Evolutionary conservation across 208 protist species (phyloP), one percentile per base, ranked within the genome.

Genomic region (Acanthamoeba castellanii): DNA sequence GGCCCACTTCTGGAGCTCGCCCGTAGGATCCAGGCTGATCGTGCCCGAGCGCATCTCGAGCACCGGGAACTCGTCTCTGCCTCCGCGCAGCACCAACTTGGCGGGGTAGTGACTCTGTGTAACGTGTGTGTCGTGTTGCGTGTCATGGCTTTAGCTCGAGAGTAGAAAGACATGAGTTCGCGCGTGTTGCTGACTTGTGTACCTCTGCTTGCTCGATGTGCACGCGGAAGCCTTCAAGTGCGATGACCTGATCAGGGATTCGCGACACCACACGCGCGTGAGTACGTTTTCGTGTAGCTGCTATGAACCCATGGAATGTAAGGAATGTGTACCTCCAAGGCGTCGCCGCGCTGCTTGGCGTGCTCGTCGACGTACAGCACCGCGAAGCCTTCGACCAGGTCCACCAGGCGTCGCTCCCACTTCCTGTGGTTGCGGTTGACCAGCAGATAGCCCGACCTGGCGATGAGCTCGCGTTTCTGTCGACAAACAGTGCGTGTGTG

Each of bases 1-100:
- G 94, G 89, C 89, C 89, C 89, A 94, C 34, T 94, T 94, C 57
- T 91, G 85, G 20, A 91, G 85, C 30, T 91, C 85, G 61, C 14
- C 85, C 37, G 47, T 52, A 2, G 52, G 85, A 25, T 91, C 32
- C 9, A 91, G 61, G 20, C 25, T 85, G 42, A 59, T 57, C 5
- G 2, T 57, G 8, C 5, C 76, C 34, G 34, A 37, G 3, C 34
- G 76, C 4, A 85, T 50, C 34, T 85, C 76, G 32, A 57, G 8
- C 8, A 18, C 27, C 42, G 76, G 32, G 11, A 57, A 85, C 5
- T 50, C 76, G 18, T 57, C 76, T 50, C 47, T 22, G 42, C 47
- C 45, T 6, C 45, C 76, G 45, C 45, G 34, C 34, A 85, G 34
- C 76, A 50, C 47, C 25, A 85, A 37, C 76, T 27, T 85, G 42